phyloP scores from a whole-genome alignment of 1,284 basidiomycete species.

The Heterobasidion irregulare region DNA sequence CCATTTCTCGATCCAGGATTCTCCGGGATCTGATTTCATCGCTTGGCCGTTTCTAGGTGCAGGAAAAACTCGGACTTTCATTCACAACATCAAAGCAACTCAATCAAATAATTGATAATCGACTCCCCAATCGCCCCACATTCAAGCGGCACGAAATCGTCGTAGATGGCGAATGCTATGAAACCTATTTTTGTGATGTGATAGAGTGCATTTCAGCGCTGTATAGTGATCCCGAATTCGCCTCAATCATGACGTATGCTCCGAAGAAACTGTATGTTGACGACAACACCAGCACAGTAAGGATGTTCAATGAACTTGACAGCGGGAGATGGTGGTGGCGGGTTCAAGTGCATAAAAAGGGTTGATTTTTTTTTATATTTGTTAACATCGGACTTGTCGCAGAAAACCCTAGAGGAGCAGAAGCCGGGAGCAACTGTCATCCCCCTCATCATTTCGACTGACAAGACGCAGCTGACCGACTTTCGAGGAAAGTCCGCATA shows the following conservation, averaged over 20 bases:
- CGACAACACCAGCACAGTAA: neutral
- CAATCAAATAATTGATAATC: neutral
- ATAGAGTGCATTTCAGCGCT: neutral
- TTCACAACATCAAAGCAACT: neutral
- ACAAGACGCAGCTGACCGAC: slow-evolving; percentile 28
- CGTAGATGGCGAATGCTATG: neutral
- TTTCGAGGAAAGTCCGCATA: slow-evolving; percentile 28
- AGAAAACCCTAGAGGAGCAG: neutral
- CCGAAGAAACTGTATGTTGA: slow-evolving; percentile 1
- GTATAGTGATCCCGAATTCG: neutral
- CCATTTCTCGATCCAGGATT: neutral
- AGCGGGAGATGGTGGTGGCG: slow-evolving; percentile 5
- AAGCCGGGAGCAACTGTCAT: slow-evolving; percentile 19
- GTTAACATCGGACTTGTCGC: neutral
- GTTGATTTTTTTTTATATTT: neutral
- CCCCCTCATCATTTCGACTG: slow-evolving; percentile 28
- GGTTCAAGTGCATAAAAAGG: slow-evolving; percentile 1
- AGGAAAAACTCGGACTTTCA: neutral
- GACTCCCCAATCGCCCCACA: neutral
- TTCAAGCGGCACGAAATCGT: neutral
- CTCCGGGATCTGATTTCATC: neutral
- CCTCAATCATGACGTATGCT: neutral
- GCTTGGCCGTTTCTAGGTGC: neutral
- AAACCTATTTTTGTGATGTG: neutral
- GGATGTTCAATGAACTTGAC: slow-evolving; percentile 1